phyloP scores from a whole-genome alignment of 148 eudicot genomes.

The Cornus suecica region DNA sequence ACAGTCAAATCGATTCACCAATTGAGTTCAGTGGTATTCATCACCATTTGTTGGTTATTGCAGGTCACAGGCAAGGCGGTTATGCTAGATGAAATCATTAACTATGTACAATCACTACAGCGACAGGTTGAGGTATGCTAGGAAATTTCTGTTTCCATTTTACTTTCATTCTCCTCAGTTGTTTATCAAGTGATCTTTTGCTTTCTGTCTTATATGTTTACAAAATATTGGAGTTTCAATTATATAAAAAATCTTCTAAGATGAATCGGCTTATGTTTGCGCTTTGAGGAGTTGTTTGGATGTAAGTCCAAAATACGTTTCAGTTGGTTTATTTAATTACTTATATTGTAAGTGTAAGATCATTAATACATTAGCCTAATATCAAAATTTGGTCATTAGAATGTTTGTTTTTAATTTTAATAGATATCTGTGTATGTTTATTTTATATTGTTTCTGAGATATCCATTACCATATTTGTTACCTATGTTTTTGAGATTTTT shows the following conservation, averaged over 20 bases:
- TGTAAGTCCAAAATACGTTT: background rate
- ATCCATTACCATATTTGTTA: background rate
- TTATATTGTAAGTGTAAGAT: no score
- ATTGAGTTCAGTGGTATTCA: background rate
- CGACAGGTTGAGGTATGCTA: slow-evolving; percentile 88
- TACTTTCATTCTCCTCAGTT: background rate
- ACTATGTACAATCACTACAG: slow-evolving; percentile 94
- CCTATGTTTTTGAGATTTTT: background rate
- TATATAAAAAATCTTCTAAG: no score
- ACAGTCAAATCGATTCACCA: background rate
- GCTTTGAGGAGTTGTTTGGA: background rate
- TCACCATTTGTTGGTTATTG: slow-evolving; percentile 16
- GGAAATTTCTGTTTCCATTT: background rate
- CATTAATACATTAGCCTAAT: background rate
- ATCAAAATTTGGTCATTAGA: background rate
- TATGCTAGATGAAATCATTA: slow-evolving; percentile 97
- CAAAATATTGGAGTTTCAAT: background rate
- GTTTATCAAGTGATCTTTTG: background rate
- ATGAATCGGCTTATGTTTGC: background rate
- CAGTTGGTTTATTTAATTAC: no score
- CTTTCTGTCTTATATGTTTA: background rate
- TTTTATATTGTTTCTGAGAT: background rate
- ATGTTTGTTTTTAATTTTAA: background rate
- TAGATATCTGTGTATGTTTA: background rate
- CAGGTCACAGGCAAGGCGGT: slow-evolving; percentile 99